A percentile compares a stretch with the other conserved stretches of the same genome.
Conservation (phyloP, 2,329 filamentous ascomycete genomes). For the Ophiosphaerella narmari region DNA sequence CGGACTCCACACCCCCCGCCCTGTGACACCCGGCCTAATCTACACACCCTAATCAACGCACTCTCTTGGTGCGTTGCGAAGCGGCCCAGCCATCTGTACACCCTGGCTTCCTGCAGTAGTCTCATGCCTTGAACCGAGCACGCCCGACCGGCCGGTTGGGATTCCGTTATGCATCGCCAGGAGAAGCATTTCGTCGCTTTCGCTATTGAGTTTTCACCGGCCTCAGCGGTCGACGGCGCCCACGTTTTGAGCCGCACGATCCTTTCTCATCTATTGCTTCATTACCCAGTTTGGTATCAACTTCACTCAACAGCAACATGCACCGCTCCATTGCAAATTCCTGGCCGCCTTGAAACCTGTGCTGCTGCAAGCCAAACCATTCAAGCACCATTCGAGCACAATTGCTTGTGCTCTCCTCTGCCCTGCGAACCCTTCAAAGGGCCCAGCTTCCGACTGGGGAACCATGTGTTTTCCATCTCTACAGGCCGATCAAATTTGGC, state of each 20-base stretch:
- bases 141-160: conserved; percentile 42
- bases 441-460: too few species aligned
- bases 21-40: conserved; percentile 31
- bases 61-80: conserved; percentile 14
- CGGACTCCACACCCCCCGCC: conserved; percentile 27
- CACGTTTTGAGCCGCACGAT: conserved; percentile 37
- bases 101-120: conserved; percentile 24
- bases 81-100: conserved; percentile 18
- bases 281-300: background rate
- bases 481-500: conserved; percentile 28
- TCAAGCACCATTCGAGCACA: conserved; percentile 4
- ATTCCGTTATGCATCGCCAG: conserved; percentile 25
- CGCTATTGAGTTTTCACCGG: conserved; percentile 8
- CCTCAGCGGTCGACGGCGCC: conserved; percentile 30
- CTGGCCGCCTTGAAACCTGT: too few species aligned
- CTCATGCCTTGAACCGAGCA: conserved; percentile 32
- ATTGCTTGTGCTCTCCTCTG: conserved; percentile 3
- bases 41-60: conserved; percentile 34
- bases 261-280: background rate
- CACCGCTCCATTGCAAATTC: too few species aligned
- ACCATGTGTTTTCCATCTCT: conserved; percentile 2
- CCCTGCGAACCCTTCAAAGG: background rate
- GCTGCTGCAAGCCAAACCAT: conserved; percentile 11
- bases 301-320: background rate
- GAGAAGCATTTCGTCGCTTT: conserved; percentile 12